Base-by-base conservation (phyloP, 495 filamentous ascomycete species). In the Sphaerosporella brunnea region DNA sequence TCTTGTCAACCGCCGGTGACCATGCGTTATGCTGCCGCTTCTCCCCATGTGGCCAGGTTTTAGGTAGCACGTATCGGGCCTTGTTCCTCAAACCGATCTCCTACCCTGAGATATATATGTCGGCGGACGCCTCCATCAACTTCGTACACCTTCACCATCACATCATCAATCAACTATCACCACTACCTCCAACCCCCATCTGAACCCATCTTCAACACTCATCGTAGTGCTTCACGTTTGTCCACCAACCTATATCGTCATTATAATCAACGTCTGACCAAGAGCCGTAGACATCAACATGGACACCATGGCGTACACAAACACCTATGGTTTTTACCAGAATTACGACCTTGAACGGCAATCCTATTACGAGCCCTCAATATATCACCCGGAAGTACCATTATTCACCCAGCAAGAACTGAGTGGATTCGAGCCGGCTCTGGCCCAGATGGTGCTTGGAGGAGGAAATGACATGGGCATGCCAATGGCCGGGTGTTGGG, bases 331-430 rank as follows among this genome's bases (percentile, higher is more conserved):
- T 43, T 43, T 23, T 20, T n/a, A 34, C 28, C 25, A 46, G 18
- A 34, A n/a, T 28, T 34, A 46, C 43, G 28, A 46, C 24, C 16
- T 20, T 16, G 28, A 34, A 20, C 43, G 20, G 25, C 7, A 43
- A 9, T 3, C 19, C 13, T 32, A 34, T 9, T 32, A 34, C 20
- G 25, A 46, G n/a, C 25, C 26, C 13, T 3, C 25, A 20, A 36
- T 34, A 32, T 46, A 46, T 19, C 25, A 46, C 25, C 39, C 53
- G 25, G 45, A 51, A 21, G 41, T 42, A 41, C 52, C 51, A 43
- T 21, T 57, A 24, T 57, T 57, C 45, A 55, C 54, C 2, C 47
- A 55, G 25, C 52, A 57, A 24, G 54, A 57, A 21, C 34, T 57
- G 15, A 47, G 50, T 23, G 54, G 48, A 28, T 55, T 57, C 40